Evolutionary conservation across 257 asterid species (phyloP).

Genomic region (Echites panduratus): DNA sequence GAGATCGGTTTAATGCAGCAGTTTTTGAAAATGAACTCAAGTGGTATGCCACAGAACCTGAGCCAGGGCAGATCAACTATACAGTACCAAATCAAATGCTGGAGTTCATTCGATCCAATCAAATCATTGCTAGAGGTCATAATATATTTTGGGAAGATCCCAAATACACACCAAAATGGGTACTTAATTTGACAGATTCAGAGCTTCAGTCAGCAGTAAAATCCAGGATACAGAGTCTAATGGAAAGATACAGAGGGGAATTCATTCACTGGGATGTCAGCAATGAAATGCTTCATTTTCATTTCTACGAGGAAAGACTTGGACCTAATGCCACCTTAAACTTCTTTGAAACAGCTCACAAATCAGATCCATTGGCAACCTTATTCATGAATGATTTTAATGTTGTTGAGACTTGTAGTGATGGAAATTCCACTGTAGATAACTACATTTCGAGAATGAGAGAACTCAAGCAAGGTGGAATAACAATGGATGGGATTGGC

Average conservation of each 20-base stretch:
- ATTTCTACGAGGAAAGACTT: slow-evolving; percentile 43
- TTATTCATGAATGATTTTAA: slow-evolving; percentile 46
- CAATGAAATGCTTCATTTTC: no score
- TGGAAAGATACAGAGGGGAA: slow-evolving; percentile 45
- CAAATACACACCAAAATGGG: slow-evolving; percentile 38
- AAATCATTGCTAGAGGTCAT: no score
- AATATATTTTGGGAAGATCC: slow-evolving; percentile 64
- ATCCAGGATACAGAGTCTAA: slow-evolving; percentile 41
- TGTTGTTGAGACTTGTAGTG: slow-evolving; percentile 47
- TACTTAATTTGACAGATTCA: slow-evolving; percentile 31
- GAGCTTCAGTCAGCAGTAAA: slow-evolving; percentile 34
- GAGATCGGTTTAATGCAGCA: slow-evolving; percentile 57
- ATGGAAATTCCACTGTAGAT: slow-evolving; percentile 41
- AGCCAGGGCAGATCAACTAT: slow-evolving; percentile 48
- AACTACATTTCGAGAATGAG: slow-evolving; percentile 29
- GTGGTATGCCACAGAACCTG: slow-evolving; percentile 54
- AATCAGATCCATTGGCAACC: slow-evolving; percentile 42
- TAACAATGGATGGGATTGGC: slow-evolving; percentile 42
- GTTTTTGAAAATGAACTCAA: slow-evolving; percentile 69
- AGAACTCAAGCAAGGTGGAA: slow-evolving; percentile 35
- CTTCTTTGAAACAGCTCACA: slow-evolving; percentile 33
- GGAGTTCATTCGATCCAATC: slow-evolving; percentile 33
- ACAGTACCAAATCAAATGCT: slow-evolving; percentile 50
- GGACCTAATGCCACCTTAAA: slow-evolving; percentile 39
- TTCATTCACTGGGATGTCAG: slow-evolving; percentile 71